Evolutionary conservation across 2,329 filamentous ascomycete species (phyloP).

Genomic region (Cadophora sp.): DNA sequence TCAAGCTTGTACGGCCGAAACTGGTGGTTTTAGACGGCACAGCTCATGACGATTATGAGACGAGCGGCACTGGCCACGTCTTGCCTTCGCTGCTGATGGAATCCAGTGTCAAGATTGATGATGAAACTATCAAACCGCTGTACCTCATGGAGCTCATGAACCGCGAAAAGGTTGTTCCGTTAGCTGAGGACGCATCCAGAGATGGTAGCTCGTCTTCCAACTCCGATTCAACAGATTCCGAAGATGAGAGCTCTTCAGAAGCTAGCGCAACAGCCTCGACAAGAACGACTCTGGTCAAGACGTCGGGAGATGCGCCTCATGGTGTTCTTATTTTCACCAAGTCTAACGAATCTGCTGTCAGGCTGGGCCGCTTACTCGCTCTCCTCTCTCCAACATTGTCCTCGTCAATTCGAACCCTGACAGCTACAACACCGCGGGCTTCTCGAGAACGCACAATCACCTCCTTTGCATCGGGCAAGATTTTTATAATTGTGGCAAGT

Average conservation of each 20-base stretch:
- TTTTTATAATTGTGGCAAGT: slow-evolving; percentile 84
- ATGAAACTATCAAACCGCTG: slow-evolving; percentile 78
- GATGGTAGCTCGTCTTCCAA: slow-evolving; percentile 36
- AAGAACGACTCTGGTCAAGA: neutral
- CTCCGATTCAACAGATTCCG: slow-evolving; percentile 24
- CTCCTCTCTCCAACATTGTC: slow-evolving; percentile 68
- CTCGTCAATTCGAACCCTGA: slow-evolving; percentile 70
- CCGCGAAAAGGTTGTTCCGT: slow-evolving; percentile 55
- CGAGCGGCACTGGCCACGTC: slow-evolving; percentile 51
- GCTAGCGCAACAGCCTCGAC: neutral
- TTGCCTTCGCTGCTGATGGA: slow-evolving; percentile 71
- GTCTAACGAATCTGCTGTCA: slow-evolving; percentile 86
- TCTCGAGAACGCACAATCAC: slow-evolving; percentile 71
- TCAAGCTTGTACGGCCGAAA: slow-evolving; percentile 76
- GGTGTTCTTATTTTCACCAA: slow-evolving; percentile 84
- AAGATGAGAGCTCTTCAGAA: slow-evolving; percentile 5
- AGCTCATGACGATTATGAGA: slow-evolving; percentile 34
- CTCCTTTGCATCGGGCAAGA: slow-evolving; percentile 66
- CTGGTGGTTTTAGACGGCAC: slow-evolving; percentile 74
- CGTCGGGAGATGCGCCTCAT: slow-evolving; percentile 32
- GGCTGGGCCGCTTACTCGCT: slow-evolving; percentile 79
- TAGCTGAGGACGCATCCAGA: slow-evolving; percentile 45
- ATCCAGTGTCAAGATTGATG: slow-evolving; percentile 70
- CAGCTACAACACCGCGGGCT: slow-evolving; percentile 78
- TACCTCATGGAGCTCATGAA: slow-evolving; percentile 81